phyloP scores from a whole-genome alignment of 306 rosid species.

The Acacia melanoxylon region DNA sequence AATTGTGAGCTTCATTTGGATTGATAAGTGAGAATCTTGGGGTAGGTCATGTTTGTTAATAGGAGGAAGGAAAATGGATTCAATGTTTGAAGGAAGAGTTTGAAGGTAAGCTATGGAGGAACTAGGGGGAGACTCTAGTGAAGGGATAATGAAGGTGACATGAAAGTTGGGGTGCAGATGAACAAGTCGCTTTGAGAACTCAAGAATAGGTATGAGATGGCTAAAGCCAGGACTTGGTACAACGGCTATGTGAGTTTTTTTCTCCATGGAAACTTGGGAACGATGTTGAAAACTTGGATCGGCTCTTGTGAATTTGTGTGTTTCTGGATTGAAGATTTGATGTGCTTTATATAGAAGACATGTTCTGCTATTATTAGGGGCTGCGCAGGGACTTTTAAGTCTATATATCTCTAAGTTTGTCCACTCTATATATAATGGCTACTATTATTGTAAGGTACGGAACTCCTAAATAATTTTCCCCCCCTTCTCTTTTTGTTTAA shows the following conservation, averaged over 20 bases:
- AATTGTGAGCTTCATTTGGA: conserved; percentile 13
- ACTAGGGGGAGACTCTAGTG: neutral
- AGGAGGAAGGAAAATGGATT: conserved; percentile 16
- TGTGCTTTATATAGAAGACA: neutral
- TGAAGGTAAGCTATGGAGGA: neutral
- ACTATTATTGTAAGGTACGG: too few species aligned
- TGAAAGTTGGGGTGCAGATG: conserved; percentile 8
- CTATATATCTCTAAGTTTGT: too few species aligned
- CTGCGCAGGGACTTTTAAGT: too few species aligned
- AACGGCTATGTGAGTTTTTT: neutral
- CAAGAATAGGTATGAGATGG: conserved; percentile 25
- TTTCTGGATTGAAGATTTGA: neutral
- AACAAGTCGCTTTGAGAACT: conserved; percentile 30
- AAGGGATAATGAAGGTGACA: conserved; percentile 30
- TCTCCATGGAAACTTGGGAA: conserved; percentile 19
- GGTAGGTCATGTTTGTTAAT: conserved; percentile 15
- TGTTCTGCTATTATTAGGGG: neutral
- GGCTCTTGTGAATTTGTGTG: neutral
- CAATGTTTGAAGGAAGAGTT: neutral
- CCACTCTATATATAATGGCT: too few species aligned
- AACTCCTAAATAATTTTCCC: too few species aligned
- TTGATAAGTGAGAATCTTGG: neutral
- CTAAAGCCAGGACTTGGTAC: conserved; percentile 27
- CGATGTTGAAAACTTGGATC: too few species aligned
- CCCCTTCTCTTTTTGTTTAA: too few species aligned